Base-by-base conservation (phyloP, 2,329 filamentous ascomycete genomes). In the Calonectria pseudoturangicola region DNA sequence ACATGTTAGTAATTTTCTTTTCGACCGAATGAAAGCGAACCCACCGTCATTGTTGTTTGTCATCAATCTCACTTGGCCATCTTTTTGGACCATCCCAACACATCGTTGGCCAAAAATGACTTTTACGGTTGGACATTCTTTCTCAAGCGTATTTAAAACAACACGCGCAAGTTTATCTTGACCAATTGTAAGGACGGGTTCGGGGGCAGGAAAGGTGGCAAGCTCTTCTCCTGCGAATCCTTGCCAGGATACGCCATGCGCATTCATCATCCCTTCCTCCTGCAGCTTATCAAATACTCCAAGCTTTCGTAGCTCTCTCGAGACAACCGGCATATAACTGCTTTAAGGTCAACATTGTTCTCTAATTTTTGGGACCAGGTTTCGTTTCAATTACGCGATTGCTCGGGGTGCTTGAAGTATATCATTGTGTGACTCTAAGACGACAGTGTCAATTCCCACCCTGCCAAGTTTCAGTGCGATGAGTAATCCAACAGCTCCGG, bases 401-500 rank as follows among this genome's bases (percentile, higher is more conserved):
- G 50, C 50, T n/a, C 50, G 27, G 10, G 50, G 50, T 18, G 50
- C 50, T 54, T 54, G 50, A 4, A 54, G 50, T 9, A 54, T 54
- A 54, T 54, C 50, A 6, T 54, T 33, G 27, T 54, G 50, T 2
- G n/a, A 3, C 15, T 54, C 50, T 28, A 54, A 54, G 6, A 54
- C 50, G 4, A 54, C 12, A 30, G 28, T 54, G 1, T 54, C 50
- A 4, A 54, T 18, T 8, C 50, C 50, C 4, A 27, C 50, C 16
- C 50, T 33, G 7, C 50, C 50, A 10, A 54, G 50, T 33, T 54
- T 54, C 50, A 54, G 30, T 7, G 50, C 50, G 8, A 28, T n/a
- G 8, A 54, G 18, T 6, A 54, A 28, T 16, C 50, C 50, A 8
- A 54, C 50, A 8, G 50, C 50, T 2, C 50, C 50, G 5, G 50